These are phyloP conservation scores for Halteria grandinella DNA, from an alignment of 73 alveolate species.

Conservation along the genomic window DNA sequence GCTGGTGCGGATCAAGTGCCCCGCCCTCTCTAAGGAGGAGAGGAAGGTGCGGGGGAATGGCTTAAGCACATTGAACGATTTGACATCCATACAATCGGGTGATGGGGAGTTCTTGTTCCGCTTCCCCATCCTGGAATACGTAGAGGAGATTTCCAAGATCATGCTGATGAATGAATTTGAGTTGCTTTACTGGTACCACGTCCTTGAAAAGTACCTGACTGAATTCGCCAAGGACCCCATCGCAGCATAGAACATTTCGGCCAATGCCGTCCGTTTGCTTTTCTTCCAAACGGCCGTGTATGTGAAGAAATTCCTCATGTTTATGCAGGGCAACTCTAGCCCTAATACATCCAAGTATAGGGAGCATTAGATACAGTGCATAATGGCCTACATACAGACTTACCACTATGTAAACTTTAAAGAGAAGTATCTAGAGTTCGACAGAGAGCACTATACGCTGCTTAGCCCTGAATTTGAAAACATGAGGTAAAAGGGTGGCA, in stretches of 20 bases:
- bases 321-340: not conserved
- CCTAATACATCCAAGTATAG: not conserved
- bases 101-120: too few species aligned
- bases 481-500: constrained; percentile 19
- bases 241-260: constrained; percentile 8
- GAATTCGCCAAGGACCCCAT: not conserved
- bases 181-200: constrained; percentile 40
- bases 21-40: constrained; percentile 21
- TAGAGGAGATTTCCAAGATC: constrained; percentile 48
- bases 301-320: constrained; percentile 16
- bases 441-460: constrained; percentile 1
- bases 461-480: constrained; percentile 16
- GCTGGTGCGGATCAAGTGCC: not conserved
- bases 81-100: too few species aligned
- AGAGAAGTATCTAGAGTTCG: not conserved
- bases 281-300: constrained; percentile 42
- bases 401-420: constrained; percentile 46
- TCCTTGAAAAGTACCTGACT: constrained; percentile 16
- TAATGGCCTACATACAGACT: constrained; percentile 37
- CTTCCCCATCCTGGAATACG: constrained; percentile 26
- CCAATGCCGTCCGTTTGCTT: constrained; percentile 24
- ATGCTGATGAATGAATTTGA: constrained; percentile 50
- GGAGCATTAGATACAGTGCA: constrained; percentile 14
- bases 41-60: too few species aligned
- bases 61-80: too few species aligned